phyloP scores from a whole-genome alignment of 192 early-diverging fungal genomes.

The Radiomyces spectabilis region DNA sequence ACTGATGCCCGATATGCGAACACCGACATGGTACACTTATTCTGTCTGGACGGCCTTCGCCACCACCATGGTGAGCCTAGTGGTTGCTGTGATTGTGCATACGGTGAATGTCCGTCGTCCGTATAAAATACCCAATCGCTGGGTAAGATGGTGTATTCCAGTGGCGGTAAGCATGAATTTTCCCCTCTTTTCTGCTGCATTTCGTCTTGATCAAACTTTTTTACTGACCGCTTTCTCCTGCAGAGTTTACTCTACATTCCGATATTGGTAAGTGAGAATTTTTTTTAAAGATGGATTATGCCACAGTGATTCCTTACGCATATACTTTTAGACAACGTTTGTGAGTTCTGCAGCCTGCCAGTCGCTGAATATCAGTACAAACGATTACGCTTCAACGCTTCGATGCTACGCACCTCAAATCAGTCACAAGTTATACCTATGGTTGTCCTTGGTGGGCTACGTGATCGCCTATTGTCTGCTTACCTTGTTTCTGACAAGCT shows the following conservation, averaged over 20 bases:
- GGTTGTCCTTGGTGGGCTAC: conserved; percentile 51
- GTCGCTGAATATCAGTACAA: conserved; percentile 23
- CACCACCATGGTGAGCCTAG: conserved; percentile 21
- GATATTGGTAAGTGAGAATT: conserved; percentile 22
- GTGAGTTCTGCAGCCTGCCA: conserved; percentile 33
- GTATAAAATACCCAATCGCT: conserved; percentile 31
- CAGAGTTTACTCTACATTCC: conserved; percentile 38
- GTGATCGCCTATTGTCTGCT: conserved; percentile 55
- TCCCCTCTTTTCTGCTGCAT: neutral
- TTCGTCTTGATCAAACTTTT: neutral
- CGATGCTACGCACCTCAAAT: conserved; percentile 43
- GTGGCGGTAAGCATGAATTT: conserved; percentile 26
- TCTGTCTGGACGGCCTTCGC: conserved; percentile 38
- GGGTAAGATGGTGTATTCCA: conserved; percentile 42
- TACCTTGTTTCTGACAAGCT: conserved; percentile 63
- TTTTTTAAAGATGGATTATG: neutral
- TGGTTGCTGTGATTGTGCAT: conserved; percentile 34
- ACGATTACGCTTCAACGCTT: conserved; percentile 15
- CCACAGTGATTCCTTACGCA: neutral
- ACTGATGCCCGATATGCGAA: conserved; percentile 41
- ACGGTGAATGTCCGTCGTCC: conserved; percentile 33
- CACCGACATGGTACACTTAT: conserved; percentile 43
- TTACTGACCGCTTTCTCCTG: neutral
- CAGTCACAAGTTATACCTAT: conserved; percentile 49
- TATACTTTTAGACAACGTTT: conserved; percentile 24